Base-by-base conservation (phyloP, 2,329 filamentous ascomycete genomes). In the Chaetomium sp. region DNA sequence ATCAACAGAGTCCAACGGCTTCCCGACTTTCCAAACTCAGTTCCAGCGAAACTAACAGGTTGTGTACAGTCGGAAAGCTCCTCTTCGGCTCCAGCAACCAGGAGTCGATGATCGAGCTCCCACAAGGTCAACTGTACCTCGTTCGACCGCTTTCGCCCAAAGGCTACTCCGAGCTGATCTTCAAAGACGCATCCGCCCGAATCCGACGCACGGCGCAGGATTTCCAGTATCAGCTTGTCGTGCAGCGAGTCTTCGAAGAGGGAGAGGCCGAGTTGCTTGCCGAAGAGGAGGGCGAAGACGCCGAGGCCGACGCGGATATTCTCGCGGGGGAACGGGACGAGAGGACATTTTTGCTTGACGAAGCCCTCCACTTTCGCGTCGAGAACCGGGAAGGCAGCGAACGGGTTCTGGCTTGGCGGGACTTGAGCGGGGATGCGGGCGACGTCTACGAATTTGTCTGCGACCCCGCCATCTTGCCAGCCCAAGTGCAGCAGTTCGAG, bases 381-480 rank as follows among this genome's bases (percentile, higher is more conserved):
- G 92, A 96, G 75, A 85, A 90, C 68, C 86, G 93, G 69, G 87
- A 92, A 68, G 88, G 87, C 45, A 91, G 90, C 25, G 91, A 96
- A 71, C 92, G 90, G 73, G 88, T 98, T 9, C 85, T 99, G 69
- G 94, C 94, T 65, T 99, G 95, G 95, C 89, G 90, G 70, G 95
- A 99, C 75, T 80, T 98, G 66, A 97, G 93, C 72, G 95, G 95
- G 63, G 95, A 99, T 81, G 85, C 87, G 35, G 94, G 93, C 61
- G 95, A 99, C 77, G 84, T 98, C n/a, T 99, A 92, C 83, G 94
- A 99, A 77, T 99, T 98, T 75, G 91, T 99, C 69, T 98, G 93
- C 80, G 95, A 98, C 78, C 77, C 82, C 47, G 88, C 88, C 13
- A 86, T 90, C 50, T 82, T 87, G 31, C 80, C 87, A 2, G 83